Evolutionary conservation across 1,284 basidiomycete species (phyloP), one percentile per base, ranked within the genome.

Genomic region (Pseudozyma hubeiensis): DNA sequence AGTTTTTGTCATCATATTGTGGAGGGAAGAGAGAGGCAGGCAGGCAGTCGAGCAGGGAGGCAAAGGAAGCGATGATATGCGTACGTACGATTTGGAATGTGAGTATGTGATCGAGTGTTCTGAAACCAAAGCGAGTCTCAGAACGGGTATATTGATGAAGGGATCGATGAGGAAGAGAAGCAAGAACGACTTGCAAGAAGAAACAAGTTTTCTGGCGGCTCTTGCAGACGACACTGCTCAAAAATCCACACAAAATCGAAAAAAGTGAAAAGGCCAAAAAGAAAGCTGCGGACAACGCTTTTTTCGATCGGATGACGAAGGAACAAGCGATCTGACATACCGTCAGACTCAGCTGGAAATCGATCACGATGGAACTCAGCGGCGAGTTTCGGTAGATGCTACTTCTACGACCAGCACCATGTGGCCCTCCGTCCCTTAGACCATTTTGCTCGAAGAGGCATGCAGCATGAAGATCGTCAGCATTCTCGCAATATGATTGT

Each of bases 1-100:
- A 80, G 71, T 73, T 53, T 62, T 59, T 60, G 39, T 79, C 78
- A 78, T 80, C 76, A 67, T 75, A 59, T 35, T 56, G 40, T 19
- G 1, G 41, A 29, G 29, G 24, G 24, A 24, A 24, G 24, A 24
- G 24, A 24, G 14, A 29, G 43, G 30, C 33, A 34, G 16, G 33
- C 13, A 44, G 29, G 40, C 9, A 13, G 19, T 24, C 17, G 43
- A n/a, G 11, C 13, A 16, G 16, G n/a, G 35, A 11, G 43, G 46
- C 5, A 24, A 29, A n/a, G 24, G 13, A 17, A 24, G 43, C 19
- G 17, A 40, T 33, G 4, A 17, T n/a, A 29, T 30, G 35, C 33
- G 45, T 64, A 64, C 66, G 53, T 69, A 69, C 66, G 31, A 49
- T 69, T 24, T 43, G 39, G 5, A 7, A 24, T 37, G 44, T 47